A percentile compares a stretch with the other conserved stretches of the same genome.
Evolutionary conservation across 2,329 filamentous ascomycete species (phyloP).

Genomic region (Aureobasidium melanogenum): DNA sequence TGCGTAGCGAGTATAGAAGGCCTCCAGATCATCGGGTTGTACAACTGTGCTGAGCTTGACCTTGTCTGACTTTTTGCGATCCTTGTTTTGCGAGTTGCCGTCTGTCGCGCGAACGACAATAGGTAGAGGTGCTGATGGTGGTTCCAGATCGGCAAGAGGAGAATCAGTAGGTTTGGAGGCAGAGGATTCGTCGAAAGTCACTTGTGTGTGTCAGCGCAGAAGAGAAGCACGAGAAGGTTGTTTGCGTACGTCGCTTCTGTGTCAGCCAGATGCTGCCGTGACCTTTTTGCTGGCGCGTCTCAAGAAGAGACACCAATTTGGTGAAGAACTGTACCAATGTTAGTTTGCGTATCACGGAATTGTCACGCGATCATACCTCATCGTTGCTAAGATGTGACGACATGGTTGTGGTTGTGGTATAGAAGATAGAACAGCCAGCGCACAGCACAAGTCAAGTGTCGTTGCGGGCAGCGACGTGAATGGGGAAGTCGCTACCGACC

Average conservation of each 20-base stretch:
- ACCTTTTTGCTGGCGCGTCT: constrained; percentile 55
- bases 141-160: constrained; percentile 52
- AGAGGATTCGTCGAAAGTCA: not conserved
- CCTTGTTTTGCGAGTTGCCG: constrained; percentile 46
- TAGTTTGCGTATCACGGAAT: not conserved
- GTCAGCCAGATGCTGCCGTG: constrained; percentile 67
- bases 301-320: constrained; percentile 59
- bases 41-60: constrained; percentile 80
- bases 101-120: constrained; percentile 79
- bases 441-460: not conserved
- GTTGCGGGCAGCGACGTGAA: not conserved
- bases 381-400: constrained; percentile 48
- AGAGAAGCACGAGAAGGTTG: not conserved
- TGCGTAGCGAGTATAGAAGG: constrained; percentile 77
- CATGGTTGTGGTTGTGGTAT: constrained; percentile 36
- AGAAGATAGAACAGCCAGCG: constrained; percentile 6
- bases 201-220: not conserved
- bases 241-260: constrained; percentile 61
- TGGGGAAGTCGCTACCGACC: not conserved
- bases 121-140: constrained; percentile 49
- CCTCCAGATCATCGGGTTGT: constrained; percentile 62
- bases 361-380: constrained; percentile 39
- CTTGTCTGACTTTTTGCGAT: constrained; percentile 50
- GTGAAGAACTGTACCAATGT: constrained; percentile 58
- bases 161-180: constrained; percentile 29